Percentiles rank a stretch among this genome's conserved stretches.
Evolutionary conservation across 108 stramenopile genomes (phyloP).

Genomic region (Pseudonitzschia multistriata): DNA sequence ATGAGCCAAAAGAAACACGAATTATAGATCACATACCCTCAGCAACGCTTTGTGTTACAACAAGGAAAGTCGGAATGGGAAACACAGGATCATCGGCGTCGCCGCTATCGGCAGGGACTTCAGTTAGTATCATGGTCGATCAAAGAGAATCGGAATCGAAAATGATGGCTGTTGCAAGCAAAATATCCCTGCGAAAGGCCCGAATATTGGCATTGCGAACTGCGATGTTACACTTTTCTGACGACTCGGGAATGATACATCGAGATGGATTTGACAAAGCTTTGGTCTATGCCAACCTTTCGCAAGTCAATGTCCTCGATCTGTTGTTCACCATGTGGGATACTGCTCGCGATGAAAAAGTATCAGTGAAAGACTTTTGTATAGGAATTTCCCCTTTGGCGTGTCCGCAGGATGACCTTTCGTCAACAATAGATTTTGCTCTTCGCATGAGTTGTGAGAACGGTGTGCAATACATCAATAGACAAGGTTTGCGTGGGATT

Average conservation of each 20-base stretch:
- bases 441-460: slow-evolving; percentile 39
- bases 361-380: slow-evolving; percentile 44
- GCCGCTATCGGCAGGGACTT: not conserved
- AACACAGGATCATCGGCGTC: slow-evolving; percentile 8
- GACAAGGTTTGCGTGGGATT: slow-evolving; percentile 24
- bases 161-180: slow-evolving; percentile 31
- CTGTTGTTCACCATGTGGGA: slow-evolving; percentile 70
- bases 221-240: slow-evolving; percentile 4
- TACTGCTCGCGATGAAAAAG: slow-evolving; percentile 22
- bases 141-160: slow-evolving; percentile 4
- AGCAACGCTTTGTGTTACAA: not conserved
- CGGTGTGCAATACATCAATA: slow-evolving; percentile 13
- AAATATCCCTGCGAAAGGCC: slow-evolving; percentile 7
- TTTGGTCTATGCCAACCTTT: slow-evolving; percentile 16
- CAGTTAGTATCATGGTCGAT: not conserved
- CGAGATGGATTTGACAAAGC: slow-evolving; percentile 28
- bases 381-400: slow-evolving; percentile 61
- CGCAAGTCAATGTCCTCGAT: slow-evolving; percentile 47
- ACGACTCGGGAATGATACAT: slow-evolving; percentile 19
- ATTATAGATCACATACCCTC: not conserved
- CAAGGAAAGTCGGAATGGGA: not conserved
- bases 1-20: not conserved
- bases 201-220: slow-evolving; percentile 22
- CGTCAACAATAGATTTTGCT: slow-evolving; percentile 38
- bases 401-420: slow-evolving; percentile 37